Base-by-base conservation (phyloP, 371 early-diverging fungal species). In the Mucor velutinosus region DNA sequence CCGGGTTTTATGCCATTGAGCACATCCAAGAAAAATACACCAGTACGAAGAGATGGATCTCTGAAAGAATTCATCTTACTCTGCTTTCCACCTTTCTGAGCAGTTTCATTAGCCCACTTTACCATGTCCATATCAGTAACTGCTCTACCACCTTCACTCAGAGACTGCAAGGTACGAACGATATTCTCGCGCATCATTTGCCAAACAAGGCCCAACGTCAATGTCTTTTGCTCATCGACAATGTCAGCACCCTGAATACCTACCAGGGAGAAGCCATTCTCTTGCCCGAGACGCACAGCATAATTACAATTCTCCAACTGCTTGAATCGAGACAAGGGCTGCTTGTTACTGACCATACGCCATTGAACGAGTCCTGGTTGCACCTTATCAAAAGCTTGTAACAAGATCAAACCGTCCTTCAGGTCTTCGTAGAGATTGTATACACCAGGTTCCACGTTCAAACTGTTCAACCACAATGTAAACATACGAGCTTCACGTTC, bases 131-230 rank as follows among this genome's bases (percentile, higher is more conserved):
- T 71, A 57, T 97, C 97, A 11, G 95, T 93, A 37, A 97, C 85
- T 60, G 92, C 90, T 37, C 86, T 77, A 39, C 95, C 95, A 60
- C 80, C 78, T 60, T 89, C 87, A 23, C 91, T 89, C 37, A 95
- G 79, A 41, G 90, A 87, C 74, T 91, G 88, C 68, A 97, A 81
- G 12, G 95, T 95, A 74, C 93, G 94, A 19, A 95, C 84, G 61
- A 97, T 91, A 79, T 97, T 93, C 62, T 92, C 94, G 19, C 97
- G 89, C 97, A 97, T 97, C 80, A 97, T 82, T 82, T 97, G 97
- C 97, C 97, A 97, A 35, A 94, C 94, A 19, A 95, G 76, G 7
- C 81, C 87, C 35, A 97, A 82, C 17, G 93, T 95, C 41, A 97
- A 80, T 6, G 89, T 94, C 39, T 90, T 91, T 63, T 81, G 85